Conservation (phyloP, 1,284 basidiomycete genomes). For the Tilletia setariae region DNA sequence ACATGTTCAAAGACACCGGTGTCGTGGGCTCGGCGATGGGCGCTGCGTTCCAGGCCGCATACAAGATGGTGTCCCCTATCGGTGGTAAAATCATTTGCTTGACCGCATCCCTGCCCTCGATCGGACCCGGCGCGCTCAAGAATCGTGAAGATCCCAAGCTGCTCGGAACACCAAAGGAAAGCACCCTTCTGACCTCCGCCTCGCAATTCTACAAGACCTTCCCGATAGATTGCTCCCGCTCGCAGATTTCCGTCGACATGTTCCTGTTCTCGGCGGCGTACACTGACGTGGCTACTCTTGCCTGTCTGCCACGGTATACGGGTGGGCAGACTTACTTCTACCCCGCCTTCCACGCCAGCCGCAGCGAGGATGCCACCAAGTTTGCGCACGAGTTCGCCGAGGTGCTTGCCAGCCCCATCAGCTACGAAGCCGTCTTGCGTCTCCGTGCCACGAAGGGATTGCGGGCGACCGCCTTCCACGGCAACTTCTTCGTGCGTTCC, state of each 20-base stretch:
- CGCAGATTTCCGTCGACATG: conserved; percentile 98
- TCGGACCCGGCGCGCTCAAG: conserved; percentile 89
- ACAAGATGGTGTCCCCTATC: conserved; percentile 87
- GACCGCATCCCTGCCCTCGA: conserved; percentile 77
- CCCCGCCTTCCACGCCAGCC: conserved; percentile 91
- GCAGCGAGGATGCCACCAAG: conserved; percentile 92
- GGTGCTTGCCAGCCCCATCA: conserved; percentile 87
- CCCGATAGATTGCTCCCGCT: conserved; percentile 94
- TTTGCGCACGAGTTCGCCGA: conserved; percentile 96
- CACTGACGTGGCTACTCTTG: conserved; percentile 89
- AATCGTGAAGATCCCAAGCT: conserved; percentile 94
- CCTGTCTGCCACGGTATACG: conserved; percentile 92
- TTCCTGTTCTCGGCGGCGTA: conserved; percentile 92
- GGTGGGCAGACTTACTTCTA: conserved; percentile 98
- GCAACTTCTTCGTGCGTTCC: conserved; percentile 98
- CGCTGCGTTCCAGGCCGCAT: conserved; percentile 92
- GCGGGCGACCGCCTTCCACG: conserved; percentile 96
- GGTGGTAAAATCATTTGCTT: conserved; percentile 95
- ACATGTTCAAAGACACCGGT: conserved; percentile 95
- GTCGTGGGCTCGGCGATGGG: conserved; percentile 89
- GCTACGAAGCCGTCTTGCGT: conserved; percentile 95
- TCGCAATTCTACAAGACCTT: conserved; percentile 98
- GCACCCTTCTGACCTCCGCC: conserved; percentile 57
- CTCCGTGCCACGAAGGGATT: conserved; percentile 80
- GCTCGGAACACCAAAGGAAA: conserved; percentile 85